A percentile compares a stretch with the other conserved stretches of the same genome.
phyloP scores from a whole-genome alignment of 2,329 filamentous ascomycete genomes.

The Stagonosporopsis cucurbitacearum region DNA sequence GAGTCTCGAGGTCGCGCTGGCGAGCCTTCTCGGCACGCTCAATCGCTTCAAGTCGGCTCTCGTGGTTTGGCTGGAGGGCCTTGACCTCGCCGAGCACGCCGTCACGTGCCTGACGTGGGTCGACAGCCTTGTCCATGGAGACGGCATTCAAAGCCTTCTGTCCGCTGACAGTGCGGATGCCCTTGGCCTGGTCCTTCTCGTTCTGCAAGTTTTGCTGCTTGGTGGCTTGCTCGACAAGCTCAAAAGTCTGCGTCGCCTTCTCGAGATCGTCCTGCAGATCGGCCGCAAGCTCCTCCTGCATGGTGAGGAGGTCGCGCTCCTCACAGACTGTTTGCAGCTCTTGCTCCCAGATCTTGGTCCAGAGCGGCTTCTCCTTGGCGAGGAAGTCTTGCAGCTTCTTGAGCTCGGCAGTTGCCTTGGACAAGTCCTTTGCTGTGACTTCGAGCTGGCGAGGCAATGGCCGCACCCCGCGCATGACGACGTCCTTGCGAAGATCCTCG shows the following conservation, averaged over 20 bases:
- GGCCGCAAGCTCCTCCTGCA: conserved; percentile 93
- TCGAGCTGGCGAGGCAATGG: conserved; percentile 91
- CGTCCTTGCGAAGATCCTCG: conserved; percentile 96
- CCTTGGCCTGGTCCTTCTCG: conserved; percentile 59
- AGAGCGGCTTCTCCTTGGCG: conserved; percentile 89
- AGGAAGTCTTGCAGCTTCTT: conserved; percentile 95
- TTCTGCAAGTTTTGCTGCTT: conserved; percentile 90
- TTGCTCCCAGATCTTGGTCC: conserved; percentile 99
- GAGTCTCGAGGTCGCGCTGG: conserved; percentile 83
- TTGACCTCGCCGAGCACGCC: conserved; percentile 91
- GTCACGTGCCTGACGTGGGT: conserved; percentile 86
- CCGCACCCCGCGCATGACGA: conserved; percentile 89
- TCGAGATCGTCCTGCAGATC: conserved; percentile 95
- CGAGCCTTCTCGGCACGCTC: conserved; percentile 93
- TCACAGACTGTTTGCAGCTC: conserved; percentile 95
- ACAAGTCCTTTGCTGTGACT: conserved; percentile 85
- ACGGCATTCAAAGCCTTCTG: conserved; percentile 44
- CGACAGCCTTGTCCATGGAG: conserved; percentile 58
- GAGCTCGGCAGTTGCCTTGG: conserved; percentile 79
- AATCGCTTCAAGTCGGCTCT: conserved; percentile 90
- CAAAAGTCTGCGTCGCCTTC: conserved; percentile 91
- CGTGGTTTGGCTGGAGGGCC: conserved; percentile 92
- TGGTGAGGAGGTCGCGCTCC: conserved; percentile 89
- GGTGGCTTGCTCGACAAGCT: conserved; percentile 95
- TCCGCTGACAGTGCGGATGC: conserved; percentile 58